A percentile compares a stretch with the other conserved stretches of the same genome.
Conservation (phyloP, 2,329 filamentous ascomycete species). For the Fusarium sp. region DNA sequence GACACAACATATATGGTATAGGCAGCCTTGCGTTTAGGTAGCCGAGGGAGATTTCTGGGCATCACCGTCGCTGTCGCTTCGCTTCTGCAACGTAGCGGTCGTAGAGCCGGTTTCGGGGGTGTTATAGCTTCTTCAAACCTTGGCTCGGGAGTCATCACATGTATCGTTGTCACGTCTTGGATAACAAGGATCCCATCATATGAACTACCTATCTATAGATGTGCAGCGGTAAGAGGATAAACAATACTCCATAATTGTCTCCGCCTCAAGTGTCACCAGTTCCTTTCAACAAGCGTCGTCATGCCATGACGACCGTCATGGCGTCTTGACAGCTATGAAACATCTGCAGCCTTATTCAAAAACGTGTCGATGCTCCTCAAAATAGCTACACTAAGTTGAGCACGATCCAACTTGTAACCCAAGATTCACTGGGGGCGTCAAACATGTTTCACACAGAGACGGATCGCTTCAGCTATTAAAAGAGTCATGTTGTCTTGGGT, state of each 20-base stretch:
- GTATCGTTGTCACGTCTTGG: not conserved
- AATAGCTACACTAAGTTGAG: not conserved
- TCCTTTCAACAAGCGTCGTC: not conserved
- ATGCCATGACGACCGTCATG: not conserved
- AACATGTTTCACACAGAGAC: not conserved
- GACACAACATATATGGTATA: not conserved
- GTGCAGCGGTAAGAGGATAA: not conserved
- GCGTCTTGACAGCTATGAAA: not conserved
- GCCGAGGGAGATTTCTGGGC: not conserved
- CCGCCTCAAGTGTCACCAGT: not conserved
- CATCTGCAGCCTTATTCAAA: not conserved
- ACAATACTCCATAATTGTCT: not conserved
- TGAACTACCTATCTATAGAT: not conserved
- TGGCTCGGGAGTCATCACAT: not conserved
- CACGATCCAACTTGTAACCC: not conserved
- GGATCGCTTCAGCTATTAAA: not conserved
- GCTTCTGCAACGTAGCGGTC: not conserved
- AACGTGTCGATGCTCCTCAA: not conserved
- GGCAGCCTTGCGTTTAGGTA: not conserved
- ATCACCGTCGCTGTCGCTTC: not conserved
- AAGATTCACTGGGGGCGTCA: not conserved
- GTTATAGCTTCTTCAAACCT: not conserved
- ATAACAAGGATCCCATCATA: not conserved
- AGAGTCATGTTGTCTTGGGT: slow-evolving; percentile 15
- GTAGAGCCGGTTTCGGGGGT: not conserved